Conservation (phyloP, 257 asterid species). For the Primulina eburnea region DNA sequence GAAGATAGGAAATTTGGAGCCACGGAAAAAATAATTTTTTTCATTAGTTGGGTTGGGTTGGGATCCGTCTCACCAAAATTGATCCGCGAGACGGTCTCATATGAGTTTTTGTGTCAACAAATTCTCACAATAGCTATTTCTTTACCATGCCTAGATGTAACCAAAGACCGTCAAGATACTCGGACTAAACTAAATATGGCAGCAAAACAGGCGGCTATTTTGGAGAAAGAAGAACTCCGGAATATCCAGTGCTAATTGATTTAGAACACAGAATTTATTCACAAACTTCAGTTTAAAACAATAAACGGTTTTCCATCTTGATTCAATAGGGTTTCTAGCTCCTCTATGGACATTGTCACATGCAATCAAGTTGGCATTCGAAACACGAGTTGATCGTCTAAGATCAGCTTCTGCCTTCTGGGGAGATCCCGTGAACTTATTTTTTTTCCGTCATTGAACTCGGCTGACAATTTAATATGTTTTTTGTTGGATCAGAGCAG, state of each 20-base stretch:
- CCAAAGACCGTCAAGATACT: too few relatives aligned
- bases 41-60: too few relatives aligned
- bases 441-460: too few relatives aligned
- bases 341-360: neutral
- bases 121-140: too few relatives aligned
- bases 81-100: too few relatives aligned
- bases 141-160: too few relatives aligned
- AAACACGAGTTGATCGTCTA: neutral
- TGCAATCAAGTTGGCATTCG: neutral
- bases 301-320: neutral
- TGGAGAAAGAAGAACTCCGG: neutral
- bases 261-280: neutral
- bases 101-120: too few relatives aligned
- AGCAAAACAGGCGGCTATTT: neutral
- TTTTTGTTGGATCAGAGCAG: neutral
- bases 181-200: too few relatives aligned
- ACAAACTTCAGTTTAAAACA: neutral
- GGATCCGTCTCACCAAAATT: too few relatives aligned
- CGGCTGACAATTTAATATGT: neutral
- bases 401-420: neutral
- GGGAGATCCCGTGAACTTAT: neutral
- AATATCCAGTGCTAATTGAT: neutral
- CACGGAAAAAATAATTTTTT: too few relatives aligned
- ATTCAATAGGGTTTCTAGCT: too few relatives aligned
- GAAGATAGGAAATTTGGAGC: too few relatives aligned